These are phyloP conservation scores for Kwoniella newhampshirensis DNA, from an alignment of 768 basidiomycete species.

Conservation along the genomic window DNA sequence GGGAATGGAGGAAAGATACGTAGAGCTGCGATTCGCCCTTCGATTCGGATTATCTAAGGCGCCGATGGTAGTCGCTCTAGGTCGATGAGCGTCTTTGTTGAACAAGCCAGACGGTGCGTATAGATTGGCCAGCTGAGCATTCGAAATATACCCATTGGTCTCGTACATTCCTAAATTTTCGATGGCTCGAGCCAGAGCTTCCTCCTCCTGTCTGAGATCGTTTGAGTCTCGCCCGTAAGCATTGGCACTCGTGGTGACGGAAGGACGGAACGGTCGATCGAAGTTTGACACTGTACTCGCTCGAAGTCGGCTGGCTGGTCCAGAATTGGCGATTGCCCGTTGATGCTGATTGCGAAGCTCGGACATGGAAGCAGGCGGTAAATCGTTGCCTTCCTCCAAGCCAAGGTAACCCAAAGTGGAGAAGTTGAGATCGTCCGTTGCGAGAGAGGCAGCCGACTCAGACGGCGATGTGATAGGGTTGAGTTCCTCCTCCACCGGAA, in stretches of 20 bases:
- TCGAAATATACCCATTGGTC: conserved; percentile 6
- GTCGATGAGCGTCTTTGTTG: conserved; percentile 40
- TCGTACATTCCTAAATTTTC: conserved; percentile 40
- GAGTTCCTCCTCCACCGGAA: conserved; percentile 67
- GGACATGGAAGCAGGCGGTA: conserved; percentile 73
- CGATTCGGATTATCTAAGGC: conserved; percentile 41
- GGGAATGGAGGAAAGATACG: conserved; percentile 38
- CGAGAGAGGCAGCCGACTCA: conserved; percentile 37
- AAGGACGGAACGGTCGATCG: conserved; percentile 63
- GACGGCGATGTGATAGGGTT: conserved; percentile 73
- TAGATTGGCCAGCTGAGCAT: conserved; percentile 10
- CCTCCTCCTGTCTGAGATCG: conserved; percentile 18
- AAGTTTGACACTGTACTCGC: conserved; percentile 92
- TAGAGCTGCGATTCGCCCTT: conserved; percentile 11
- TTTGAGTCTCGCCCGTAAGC: conserved; percentile 55
- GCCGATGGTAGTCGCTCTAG: conserved; percentile 52
- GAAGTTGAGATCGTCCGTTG: conserved; percentile 69
- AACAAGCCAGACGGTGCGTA: conserved; percentile 11
- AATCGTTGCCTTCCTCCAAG: conserved; percentile 65
- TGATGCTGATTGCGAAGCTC: conserved; percentile 87
- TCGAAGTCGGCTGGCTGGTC: conserved; percentile 72
- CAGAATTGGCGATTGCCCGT: conserved; percentile 79
- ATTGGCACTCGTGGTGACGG: conserved; percentile 60
- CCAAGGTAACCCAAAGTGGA: conserved; percentile 97
- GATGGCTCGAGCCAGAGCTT: conserved; percentile 29